phyloP scores from a whole-genome alignment of 176 grass and related monocot genomes.

The Tillandsia leiboldiana region DNA sequence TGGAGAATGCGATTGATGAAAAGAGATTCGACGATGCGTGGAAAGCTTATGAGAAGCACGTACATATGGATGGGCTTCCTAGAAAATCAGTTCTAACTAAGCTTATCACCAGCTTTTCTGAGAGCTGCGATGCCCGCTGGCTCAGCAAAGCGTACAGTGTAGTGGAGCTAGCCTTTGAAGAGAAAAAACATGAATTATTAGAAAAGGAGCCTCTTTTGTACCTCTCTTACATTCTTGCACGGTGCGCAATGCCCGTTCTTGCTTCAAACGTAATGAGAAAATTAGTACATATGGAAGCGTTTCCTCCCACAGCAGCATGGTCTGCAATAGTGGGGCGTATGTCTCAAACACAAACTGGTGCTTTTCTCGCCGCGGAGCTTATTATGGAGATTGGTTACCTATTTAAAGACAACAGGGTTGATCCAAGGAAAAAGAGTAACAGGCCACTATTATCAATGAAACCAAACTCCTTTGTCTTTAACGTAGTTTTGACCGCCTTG shows the following conservation, averaged over 20 bases:
- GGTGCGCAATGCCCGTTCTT: slow-evolving; percentile 36
- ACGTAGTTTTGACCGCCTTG: slow-evolving; percentile 56
- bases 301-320: slow-evolving; percentile 56
- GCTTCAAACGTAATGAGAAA: slow-evolving; percentile 73
- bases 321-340: slow-evolving; percentile 58
- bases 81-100: slow-evolving; percentile 65
- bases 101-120: slow-evolving; percentile 53
- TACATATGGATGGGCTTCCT: slow-evolving; percentile 51
- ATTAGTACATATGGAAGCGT: slow-evolving; percentile 65
- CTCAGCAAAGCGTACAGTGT: slow-evolving; percentile 59
- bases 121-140: slow-evolving; percentile 42
- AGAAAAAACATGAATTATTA: slow-evolving; percentile 37
- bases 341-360: slow-evolving; percentile 52
- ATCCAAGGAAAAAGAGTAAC: slow-evolving; percentile 66
- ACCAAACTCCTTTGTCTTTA: slow-evolving; percentile 57
- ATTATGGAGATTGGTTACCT: slow-evolving; percentile 73
- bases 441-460: slow-evolving; percentile 56
- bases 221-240: slow-evolving; percentile 54
- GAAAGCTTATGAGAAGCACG: slow-evolving; percentile 57
- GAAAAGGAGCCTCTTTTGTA: slow-evolving; percentile 71
- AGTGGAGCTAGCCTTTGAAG: slow-evolving; percentile 36
- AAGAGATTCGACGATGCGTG: slow-evolving; percentile 68
- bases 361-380: slow-evolving; percentile 59
- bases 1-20: slow-evolving; percentile 51
- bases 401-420: slow-evolving; percentile 69